Evolutionary conservation across 2,329 filamentous ascomycete species (phyloP), one percentile per base, ranked within the genome.

Genomic region (Fusarium falciforme): DNA sequence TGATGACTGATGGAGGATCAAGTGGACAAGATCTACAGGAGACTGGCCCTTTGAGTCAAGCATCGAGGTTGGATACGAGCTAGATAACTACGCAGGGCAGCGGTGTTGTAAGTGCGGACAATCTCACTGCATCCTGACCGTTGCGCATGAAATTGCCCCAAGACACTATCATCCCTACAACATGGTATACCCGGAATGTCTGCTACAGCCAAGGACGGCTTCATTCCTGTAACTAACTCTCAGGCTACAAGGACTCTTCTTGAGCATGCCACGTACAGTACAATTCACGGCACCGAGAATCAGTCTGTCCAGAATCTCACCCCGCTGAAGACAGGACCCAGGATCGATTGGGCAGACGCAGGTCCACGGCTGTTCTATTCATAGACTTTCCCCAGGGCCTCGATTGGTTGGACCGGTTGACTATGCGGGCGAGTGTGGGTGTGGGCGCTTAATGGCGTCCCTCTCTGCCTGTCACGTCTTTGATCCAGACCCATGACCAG

Each of bases 361-460:
- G 67, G 72, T 64, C 70, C 68, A 55, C 35, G 20, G 59, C 58
- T 54, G 55, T 61, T 75, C 76, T 78, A 78, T 78, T 78, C 64
- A 78, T 78, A 76, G 76, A 75, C 11, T 52, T 52, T 66, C 64
- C n/a, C 40, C 59, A 55, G 64, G 33, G 38, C 49, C 42, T 6
- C 65, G 31, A 77, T 78, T 78, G 73, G 76, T 27, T 20, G 12
- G 25, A 25, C 47, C n/a, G 38, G 66, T 65, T 57, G 61, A 68
- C 73, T 55, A 77, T 74, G 75, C 75, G 62, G 73, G 75, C 70
- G 66, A 44, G 70, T 67, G 73, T 78, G 76, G 67, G 64, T 71
- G 76, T 58, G 73, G 72, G 76, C 76, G 76, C 76, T 78, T 78
- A 78, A 78, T 74, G 68, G 67, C 40, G 69, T 72, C 64, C 59